Conservation (phyloP, 192 early-diverging fungal genomes). For the Backusella luteola region DNA sequence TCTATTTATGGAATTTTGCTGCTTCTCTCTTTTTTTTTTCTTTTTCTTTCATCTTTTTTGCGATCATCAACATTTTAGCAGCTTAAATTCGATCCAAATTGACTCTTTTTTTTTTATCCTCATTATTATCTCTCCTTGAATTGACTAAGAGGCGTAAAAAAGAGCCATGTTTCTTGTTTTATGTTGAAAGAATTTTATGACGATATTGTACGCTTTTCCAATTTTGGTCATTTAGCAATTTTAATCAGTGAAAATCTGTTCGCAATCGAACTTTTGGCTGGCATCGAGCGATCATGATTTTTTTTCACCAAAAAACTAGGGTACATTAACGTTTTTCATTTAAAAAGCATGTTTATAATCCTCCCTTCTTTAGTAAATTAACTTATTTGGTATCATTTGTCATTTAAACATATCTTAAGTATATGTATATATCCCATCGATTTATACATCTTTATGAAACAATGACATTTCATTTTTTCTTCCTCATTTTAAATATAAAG, state of each 20-base stretch:
- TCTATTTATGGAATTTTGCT: not conserved
- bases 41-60: not conserved
- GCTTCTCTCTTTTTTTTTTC: not conserved
- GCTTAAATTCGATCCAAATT: not conserved
- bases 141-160: not conserved
- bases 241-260: not conserved
- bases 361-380: not conserved
- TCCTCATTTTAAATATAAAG: too few relatives aligned
- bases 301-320: not conserved
- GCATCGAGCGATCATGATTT: not conserved
- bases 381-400: not conserved
- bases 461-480: too few relatives aligned
- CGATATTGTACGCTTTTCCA: not conserved
- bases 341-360: not conserved
- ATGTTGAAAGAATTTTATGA: not conserved
- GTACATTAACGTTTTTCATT: not conserved
- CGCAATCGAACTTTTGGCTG: not conserved
- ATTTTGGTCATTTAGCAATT: not conserved
- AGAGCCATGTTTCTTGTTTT: not conserved
- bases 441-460: too few relatives aligned
- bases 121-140: not conserved
- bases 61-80: not conserved
- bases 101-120: not conserved
- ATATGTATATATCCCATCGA: not conserved
- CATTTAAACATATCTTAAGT: not conserved